Conservation (phyloP, 768 basidiomycete genomes). For the Podaxis pistillaris region DNA sequence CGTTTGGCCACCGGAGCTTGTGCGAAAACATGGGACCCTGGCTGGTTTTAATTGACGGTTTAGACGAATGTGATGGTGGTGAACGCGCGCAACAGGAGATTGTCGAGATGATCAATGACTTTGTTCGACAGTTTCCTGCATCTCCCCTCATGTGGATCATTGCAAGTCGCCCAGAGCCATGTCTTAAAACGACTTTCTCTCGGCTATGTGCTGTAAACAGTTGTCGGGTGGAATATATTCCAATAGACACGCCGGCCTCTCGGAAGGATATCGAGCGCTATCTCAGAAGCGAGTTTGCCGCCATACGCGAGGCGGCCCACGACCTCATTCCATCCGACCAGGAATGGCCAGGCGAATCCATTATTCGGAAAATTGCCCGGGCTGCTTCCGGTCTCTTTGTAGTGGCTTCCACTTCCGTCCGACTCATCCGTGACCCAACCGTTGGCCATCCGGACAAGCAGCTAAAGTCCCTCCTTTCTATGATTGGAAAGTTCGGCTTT, state of each 20-base stretch:
- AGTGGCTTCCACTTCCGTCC: not conserved
- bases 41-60: conserved; percentile 10
- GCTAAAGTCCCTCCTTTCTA: not conserved
- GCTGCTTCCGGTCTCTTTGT: conserved; percentile 9
- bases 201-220: not conserved
- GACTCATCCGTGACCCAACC: not conserved
- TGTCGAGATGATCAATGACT: conserved; percentile 1
- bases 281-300: conserved; percentile 2
- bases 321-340: not conserved
- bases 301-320: not conserved
- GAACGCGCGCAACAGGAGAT: not conserved
- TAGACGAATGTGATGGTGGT: conserved; percentile 9
- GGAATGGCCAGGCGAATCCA: not conserved
- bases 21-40: not conserved
- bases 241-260: not conserved
- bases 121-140: conserved; percentile 1
- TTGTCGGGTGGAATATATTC: not conserved
- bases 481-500: not conserved
- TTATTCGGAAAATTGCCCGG: not conserved
- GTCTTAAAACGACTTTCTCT: not conserved
- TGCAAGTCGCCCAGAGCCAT: conserved; percentile 6
- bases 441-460: not conserved
- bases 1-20: not conserved
- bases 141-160: conserved; percentile 9
- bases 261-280: conserved; percentile 4